Conservation (phyloP, 2,329 filamentous ascomycete genomes). For the Xylaria sp. region DNA sequence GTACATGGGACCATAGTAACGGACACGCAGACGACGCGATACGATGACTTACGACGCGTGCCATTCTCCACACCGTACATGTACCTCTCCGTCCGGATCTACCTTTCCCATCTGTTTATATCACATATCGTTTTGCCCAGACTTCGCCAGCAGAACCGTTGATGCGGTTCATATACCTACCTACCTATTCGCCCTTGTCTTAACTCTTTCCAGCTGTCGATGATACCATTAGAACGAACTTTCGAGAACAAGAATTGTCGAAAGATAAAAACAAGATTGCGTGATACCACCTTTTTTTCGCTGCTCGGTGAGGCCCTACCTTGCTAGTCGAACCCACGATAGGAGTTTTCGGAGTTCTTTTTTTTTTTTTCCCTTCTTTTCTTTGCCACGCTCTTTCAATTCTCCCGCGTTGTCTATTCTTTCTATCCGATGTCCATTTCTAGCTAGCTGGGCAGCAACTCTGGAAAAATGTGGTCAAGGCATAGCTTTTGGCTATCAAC, state of each 20-base stretch:
- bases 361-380: too few relatives aligned
- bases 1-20: slow-evolving; percentile 36
- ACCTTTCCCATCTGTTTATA: slow-evolving; percentile 22
- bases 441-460: slow-evolving; percentile 30
- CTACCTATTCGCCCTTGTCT: slow-evolving; percentile 27
- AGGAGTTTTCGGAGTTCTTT: slow-evolving; percentile 23
- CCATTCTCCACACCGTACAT: not conserved
- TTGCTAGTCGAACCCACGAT: slow-evolving; percentile 12
- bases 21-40: slow-evolving; percentile 7
- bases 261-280: slow-evolving; percentile 30
- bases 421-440: slow-evolving; percentile 16
- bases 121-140: slow-evolving; percentile 13
- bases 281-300: slow-evolving; percentile 31
- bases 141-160: slow-evolving; percentile 10
- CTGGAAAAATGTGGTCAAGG: slow-evolving; percentile 27
- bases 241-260: slow-evolving; percentile 29
- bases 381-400: too few relatives aligned
- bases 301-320: slow-evolving; percentile 21
- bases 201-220: slow-evolving; percentile 30
- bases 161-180: slow-evolving; percentile 32
- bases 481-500: slow-evolving; percentile 33
- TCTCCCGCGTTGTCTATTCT: not conserved
- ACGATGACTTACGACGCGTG: not conserved
- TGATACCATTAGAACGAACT: slow-evolving; percentile 45
- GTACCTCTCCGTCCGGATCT: slow-evolving; percentile 8